Percentiles rank a stretch among this genome's conserved stretches.
These are phyloP conservation scores for Saccharum officinarum DNA, from an alignment of 176 grass and related monocot species.

Conservation along the genomic window DNA sequence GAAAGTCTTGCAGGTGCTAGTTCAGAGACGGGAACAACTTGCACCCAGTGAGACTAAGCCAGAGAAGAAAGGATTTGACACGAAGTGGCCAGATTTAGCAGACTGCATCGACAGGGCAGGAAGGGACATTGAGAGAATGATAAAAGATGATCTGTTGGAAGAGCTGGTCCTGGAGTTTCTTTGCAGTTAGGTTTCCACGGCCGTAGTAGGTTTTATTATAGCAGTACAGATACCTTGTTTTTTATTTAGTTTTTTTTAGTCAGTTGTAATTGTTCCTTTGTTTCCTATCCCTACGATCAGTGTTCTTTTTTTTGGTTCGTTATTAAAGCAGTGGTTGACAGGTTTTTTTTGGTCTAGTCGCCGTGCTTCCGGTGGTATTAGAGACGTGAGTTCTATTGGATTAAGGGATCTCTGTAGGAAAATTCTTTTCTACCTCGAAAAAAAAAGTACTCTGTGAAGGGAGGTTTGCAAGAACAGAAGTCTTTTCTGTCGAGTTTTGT, in stretches of 20 bases:
- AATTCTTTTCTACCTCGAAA: slow-evolving; percentile 25
- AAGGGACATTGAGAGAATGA: slow-evolving; percentile 72
- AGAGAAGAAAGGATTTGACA: slow-evolving; percentile 45
- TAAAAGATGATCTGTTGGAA: slow-evolving; percentile 75
- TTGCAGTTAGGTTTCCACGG: slow-evolving; percentile 35
- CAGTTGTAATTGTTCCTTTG: slow-evolving; percentile 13
- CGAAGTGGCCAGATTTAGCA: slow-evolving; percentile 56
- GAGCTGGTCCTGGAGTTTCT: slow-evolving; percentile 57
- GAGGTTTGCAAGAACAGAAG: slow-evolving; percentile 4
- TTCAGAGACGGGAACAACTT: slow-evolving; percentile 41
- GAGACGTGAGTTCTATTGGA: neutral
- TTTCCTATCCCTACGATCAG: neutral
- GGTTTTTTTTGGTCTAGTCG: slow-evolving; percentile 29
- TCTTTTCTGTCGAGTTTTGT: slow-evolving; percentile 1
- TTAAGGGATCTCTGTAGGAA: slow-evolving; percentile 7
- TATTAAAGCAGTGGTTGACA: slow-evolving; percentile 42
- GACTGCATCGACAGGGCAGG: slow-evolving; percentile 56
- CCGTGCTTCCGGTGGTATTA: slow-evolving; percentile 18
- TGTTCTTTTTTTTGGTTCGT: neutral
- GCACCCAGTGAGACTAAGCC: slow-evolving; percentile 19
- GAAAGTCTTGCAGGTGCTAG: slow-evolving; percentile 55
- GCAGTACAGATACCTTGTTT: neutral
- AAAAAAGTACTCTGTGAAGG: neutral
- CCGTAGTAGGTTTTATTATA: slow-evolving; percentile 12
- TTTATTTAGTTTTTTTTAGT: neutral